Evolutionary conservation across 2,329 filamentous ascomycete species (phyloP).

Genomic region (Fusarium albidum): DNA sequence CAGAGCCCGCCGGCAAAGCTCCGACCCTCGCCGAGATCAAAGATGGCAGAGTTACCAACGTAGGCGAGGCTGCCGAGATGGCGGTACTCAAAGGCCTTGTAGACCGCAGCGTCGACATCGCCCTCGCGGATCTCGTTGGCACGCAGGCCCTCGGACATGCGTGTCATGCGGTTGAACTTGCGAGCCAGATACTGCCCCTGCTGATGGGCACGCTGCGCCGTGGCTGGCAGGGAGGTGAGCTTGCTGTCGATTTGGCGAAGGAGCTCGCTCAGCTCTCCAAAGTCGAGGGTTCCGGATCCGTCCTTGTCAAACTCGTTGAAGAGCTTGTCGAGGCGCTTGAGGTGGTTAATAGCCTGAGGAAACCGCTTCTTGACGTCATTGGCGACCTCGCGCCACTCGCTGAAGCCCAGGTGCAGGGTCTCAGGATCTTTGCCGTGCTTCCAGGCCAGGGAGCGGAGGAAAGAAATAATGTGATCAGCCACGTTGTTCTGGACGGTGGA

Average conservation of each 20-base stretch:
- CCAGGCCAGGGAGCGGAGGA: conserved; percentile 88
- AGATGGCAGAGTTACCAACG: conserved; percentile 94
- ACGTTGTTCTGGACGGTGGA: conserved; percentile 97
- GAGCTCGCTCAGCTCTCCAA: conserved; percentile 88
- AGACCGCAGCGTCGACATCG: conserved; percentile 89
- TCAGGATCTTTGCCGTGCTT: conserved; percentile 91
- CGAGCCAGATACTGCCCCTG: conserved; percentile 92
- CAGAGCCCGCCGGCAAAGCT: conserved; percentile 83
- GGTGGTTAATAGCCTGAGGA: conserved; percentile 86
- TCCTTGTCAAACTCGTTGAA: conserved; percentile 95
- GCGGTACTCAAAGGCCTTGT: conserved; percentile 93
- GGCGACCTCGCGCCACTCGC: conserved; percentile 88
- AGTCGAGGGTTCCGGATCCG: conserved; percentile 91
- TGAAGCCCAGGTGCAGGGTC: conserved; percentile 84
- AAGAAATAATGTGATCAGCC: conserved; percentile 87
- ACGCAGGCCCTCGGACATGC: conserved; percentile 75
- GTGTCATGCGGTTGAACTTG: conserved; percentile 92
- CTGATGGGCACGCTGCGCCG: conserved; percentile 94
- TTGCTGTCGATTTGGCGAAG: conserved; percentile 93
- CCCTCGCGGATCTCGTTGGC: conserved; percentile 87
- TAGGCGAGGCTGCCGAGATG: conserved; percentile 94
- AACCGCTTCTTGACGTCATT: conserved; percentile 86
- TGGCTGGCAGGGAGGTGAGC: conserved; percentile 92
- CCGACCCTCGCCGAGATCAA: conserved; percentile 83
- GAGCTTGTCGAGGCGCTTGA: conserved; percentile 88